phyloP scores from a whole-genome alignment of 345 rosid species.

The Eucalyptus erythrocorys region DNA sequence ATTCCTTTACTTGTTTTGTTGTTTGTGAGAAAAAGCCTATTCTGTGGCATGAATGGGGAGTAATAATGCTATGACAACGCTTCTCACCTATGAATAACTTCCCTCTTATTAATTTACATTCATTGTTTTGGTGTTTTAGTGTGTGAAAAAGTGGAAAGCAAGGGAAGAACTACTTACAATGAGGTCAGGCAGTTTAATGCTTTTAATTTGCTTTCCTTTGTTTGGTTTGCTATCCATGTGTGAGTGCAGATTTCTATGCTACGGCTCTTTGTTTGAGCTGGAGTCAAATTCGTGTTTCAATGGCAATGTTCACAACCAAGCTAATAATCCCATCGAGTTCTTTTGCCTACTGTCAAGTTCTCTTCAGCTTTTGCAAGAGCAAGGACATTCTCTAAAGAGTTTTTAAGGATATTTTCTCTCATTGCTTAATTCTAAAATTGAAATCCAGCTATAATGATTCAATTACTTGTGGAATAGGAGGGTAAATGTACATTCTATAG shows the following conservation, averaged over 20 bases:
- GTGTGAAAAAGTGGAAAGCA: constrained; percentile 98
- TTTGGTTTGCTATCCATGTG: background rate
- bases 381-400: background rate
- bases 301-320: background rate
- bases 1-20: background rate
- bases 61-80: background rate
- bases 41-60: background rate
- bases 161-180: constrained; percentile 94
- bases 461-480: background rate
- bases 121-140: constrained; percentile 26
- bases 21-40: background rate
- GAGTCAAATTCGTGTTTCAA: background rate
- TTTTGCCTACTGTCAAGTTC: background rate
- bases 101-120: background rate
- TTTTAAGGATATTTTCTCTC: background rate
- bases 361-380: background rate
- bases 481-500: background rate
- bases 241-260: background rate
- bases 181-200: constrained; percentile 54
- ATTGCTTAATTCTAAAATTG: background rate
- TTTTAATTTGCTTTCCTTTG: background rate
- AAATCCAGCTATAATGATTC: background rate
- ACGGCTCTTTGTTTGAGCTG: background rate
- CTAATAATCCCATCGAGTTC: background rate
- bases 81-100: background rate